These are phyloP conservation scores for Talaromyces rugulosus DNA, from an alignment of 2,329 filamentous ascomycete species.

Conservation along the genomic window DNA sequence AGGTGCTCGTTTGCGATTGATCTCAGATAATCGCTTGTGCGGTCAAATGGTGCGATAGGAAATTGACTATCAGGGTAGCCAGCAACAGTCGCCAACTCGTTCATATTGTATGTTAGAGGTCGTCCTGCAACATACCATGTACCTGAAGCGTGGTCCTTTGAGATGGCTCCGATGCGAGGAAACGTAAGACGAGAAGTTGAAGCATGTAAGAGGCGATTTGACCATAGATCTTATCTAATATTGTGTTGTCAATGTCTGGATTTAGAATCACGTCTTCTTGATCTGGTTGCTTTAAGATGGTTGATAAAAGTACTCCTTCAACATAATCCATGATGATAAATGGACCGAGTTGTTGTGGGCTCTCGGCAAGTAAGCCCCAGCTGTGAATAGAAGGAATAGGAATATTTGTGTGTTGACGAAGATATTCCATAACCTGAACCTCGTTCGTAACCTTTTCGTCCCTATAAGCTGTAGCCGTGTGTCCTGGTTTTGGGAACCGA, in stretches of 20 bases:
- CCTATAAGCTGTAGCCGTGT: constrained; percentile 16
- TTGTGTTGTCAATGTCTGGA: constrained; percentile 16
- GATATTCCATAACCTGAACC: constrained; percentile 20
- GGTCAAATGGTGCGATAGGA: constrained; percentile 26
- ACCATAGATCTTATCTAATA: constrained; percentile 17
- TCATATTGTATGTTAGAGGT: constrained; percentile 42
- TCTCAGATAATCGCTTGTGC: constrained; percentile 28
- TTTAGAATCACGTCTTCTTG: constrained; percentile 16
- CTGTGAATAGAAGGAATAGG: constrained; percentile 18
- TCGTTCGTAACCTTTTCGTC: constrained; percentile 19
- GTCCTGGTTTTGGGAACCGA: constrained; percentile 19
- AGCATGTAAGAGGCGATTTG: constrained; percentile 23
- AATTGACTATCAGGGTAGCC: constrained; percentile 27
- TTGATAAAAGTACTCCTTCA: constrained; percentile 16
- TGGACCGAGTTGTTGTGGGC: constrained; percentile 17
- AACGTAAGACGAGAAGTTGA: constrained; percentile 31
- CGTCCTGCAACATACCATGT: constrained; percentile 29
- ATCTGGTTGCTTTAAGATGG: constrained; percentile 17
- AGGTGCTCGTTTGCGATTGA: constrained; percentile 23
- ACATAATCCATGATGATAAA: constrained; percentile 24
- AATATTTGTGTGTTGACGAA: constrained; percentile 18
- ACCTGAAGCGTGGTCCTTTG: constrained; percentile 19
- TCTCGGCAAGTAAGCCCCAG: constrained; percentile 16
- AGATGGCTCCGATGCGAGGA: constrained; percentile 32
- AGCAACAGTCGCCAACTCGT: constrained; percentile 31